Conservation (phyloP, 1,284 basidiomycete genomes). For the Cutaneotrichosporon sp. region DNA sequence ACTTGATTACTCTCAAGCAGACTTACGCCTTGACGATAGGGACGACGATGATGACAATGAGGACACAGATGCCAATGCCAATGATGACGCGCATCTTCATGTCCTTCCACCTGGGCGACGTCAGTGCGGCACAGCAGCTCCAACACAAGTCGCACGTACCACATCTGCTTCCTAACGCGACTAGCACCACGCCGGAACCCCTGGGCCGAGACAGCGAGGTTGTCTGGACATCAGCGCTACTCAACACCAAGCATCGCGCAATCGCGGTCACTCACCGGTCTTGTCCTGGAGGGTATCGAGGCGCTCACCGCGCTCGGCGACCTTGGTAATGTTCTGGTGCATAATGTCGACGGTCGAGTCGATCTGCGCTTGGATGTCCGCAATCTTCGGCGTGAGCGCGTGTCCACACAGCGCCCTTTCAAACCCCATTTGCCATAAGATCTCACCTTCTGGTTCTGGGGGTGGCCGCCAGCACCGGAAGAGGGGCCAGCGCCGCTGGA, state of each 20-base stretch:
- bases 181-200: constrained; percentile 97
- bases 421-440: neutral
- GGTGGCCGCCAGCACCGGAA: constrained; percentile 17
- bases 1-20: neutral
- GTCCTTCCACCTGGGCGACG: constrained; percentile 81
- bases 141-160: constrained; percentile 54
- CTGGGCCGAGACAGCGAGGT: constrained; percentile 96
- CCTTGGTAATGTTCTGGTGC: constrained; percentile 89
- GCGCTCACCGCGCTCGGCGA: constrained; percentile 91
- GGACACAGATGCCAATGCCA: constrained; percentile 82
- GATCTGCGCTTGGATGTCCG: constrained; percentile 89
- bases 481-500: constrained; percentile 54
- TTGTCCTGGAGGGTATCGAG: constrained; percentile 95
- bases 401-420: neutral
- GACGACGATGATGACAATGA: constrained; percentile 85
- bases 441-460: constrained; percentile 62
- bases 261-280: constrained; percentile 68
- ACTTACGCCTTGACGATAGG: constrained; percentile 75
- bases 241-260: neutral
- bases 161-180: constrained; percentile 92
- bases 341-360: constrained; percentile 95
- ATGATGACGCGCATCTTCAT: constrained; percentile 93
- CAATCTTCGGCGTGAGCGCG: constrained; percentile 60
- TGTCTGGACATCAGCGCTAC: constrained; percentile 61
- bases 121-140: neutral